Evolutionary conservation across 257 asterid species (phyloP), one percentile per base, ranked within the genome.

Genomic region (Handroanthus guayacan): DNA sequence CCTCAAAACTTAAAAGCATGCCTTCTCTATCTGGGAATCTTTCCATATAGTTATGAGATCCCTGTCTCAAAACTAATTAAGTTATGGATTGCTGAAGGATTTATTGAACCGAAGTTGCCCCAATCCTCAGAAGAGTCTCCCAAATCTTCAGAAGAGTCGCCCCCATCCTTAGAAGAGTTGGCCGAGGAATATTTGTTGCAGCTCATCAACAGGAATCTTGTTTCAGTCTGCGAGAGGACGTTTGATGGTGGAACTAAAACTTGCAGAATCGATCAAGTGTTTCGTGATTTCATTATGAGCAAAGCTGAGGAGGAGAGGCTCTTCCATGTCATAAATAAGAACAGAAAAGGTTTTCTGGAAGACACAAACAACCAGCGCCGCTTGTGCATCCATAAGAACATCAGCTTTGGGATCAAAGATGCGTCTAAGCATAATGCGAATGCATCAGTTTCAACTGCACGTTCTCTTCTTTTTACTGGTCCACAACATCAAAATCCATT

Each of bases 41-140:
- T 54, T 6, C 60, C 60, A 16, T 54, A 3, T 54, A 17, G 16
- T 4, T 54, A 54, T 54, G 60, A 14, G 6, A 5, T 54, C 60
- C 31, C 25, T 2, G 31, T 54, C 31, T 69, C 12, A 72, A 81
- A 52, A 38, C 69, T 80, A 18, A 6, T 68, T 20, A 48, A 48
- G 10, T 9, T 77, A 45, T 77, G 75, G 70, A 41, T 37, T 77
- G 69, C 54, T 11, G 81, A 77, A 20, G 81, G 75, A 38, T 71
- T 80, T 38, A 5, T 70, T 37, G 44, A 18, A 44, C n/a, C 31
- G 1, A 1, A 25, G 31, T 25, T 1, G 31, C 31, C 31, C 31
- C 31, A 25, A 25, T 25, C 31, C 31, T 25, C 31, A 25, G 1
- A 25, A 25, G 31, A 25, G 31, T 25, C 31, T 0, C 31, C 31